Evolutionary conservation across 1,284 basidiomycete genomes (phyloP), one percentile per base, ranked within the genome.

Genomic region (Malassezia globosa): DNA sequence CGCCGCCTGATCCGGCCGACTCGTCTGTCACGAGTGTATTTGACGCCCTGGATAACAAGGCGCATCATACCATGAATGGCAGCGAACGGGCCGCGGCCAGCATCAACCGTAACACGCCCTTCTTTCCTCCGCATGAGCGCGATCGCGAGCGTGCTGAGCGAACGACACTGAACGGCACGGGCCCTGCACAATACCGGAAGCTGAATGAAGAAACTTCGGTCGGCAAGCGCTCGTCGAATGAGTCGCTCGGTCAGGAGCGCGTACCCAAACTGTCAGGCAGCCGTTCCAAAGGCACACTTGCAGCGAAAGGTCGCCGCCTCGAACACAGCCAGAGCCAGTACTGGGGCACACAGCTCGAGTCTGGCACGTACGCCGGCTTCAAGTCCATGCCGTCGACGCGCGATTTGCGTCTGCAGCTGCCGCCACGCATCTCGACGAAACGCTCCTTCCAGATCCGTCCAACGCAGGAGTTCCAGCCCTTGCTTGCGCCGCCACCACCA

Each of bases 61-160:
- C 60, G 7, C 55, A 63, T 29, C 54, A 59, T 26, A 55, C 61
- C 42, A 58, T 59, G 37, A 58, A 59, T 43, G 56, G 64, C 29
- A 60, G 47, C 4, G 59, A 61, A 8, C 56, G 57, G 29, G 58
- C 58, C 10, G 64, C 63, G 2, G 63, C 61, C 0, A 60, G 56
- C 29, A 65, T 68, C 42, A 63, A 68, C 37, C 60, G 64, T 13
- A 52, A 61, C 51, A 61, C 65, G 18, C 65, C 66, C 10, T 69
- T 69, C 54, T 63, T 67, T 46, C 55, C 56, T 10, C 60, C 58
- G 10, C 55, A 59, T 38, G 38, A 51, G 10, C 54, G 63, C 14
- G 63, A 66, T 33, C 46, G 39, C 48, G 55, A 39, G 50, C 59
- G 25, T 38, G 56, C 38, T 4, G 44, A 45, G 26, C 34, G 33